Base-by-base conservation (phyloP, 2,329 filamentous ascomycete genomes). In the Penicillium occitanis region DNA sequence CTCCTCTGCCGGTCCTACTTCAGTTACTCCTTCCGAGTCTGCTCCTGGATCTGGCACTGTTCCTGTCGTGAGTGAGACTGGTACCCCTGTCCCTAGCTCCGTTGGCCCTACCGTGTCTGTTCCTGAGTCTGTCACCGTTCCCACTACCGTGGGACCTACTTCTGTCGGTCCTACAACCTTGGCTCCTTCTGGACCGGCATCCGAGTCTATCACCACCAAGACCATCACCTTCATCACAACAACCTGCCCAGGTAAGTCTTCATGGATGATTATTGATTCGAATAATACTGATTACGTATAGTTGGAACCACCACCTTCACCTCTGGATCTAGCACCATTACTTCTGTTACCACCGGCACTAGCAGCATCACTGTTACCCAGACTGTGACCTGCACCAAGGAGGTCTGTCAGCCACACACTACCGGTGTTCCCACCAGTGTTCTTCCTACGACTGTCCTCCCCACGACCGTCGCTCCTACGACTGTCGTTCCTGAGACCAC, bases 371-470 rank as follows among this genome's bases (percentile, higher is more conserved):
- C 65, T 5, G 59, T 68, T 19, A 68, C 66, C 19, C 50, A 46
- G 14, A 66, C 64, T 14, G 66, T 68, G 37, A 68, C 66, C n/a
- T 68, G 66, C 51, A 62, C 63, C 19, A 68, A 68, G 19, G 63
- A 66, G n/a, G 61, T 63, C 37, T 66, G 63, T 51, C 60, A 67
- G 28, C 59, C 63, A 3, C 60, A 66, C 30, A 59, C 65, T 1
- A 51, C 35, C 19, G 17, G 48, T 53, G 46, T 48, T 13, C 42
- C 62, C 14, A 48, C 42, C 7, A 50, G 17, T 40, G 44, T 62
- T 28, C n/a, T 58, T 5, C 55, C 55, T 7, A 42, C 55, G 13
- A 28, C 28, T 30, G 44, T 65, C n/a, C 33, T 55, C 25, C 63
- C 63, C 19, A 60, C 63, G 28, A 60, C 63, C 25, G 63, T 60